Evolutionary conservation across 2,329 filamentous ascomycete genomes (phyloP).

Genomic region (Verticillium zaregamsianum): DNA sequence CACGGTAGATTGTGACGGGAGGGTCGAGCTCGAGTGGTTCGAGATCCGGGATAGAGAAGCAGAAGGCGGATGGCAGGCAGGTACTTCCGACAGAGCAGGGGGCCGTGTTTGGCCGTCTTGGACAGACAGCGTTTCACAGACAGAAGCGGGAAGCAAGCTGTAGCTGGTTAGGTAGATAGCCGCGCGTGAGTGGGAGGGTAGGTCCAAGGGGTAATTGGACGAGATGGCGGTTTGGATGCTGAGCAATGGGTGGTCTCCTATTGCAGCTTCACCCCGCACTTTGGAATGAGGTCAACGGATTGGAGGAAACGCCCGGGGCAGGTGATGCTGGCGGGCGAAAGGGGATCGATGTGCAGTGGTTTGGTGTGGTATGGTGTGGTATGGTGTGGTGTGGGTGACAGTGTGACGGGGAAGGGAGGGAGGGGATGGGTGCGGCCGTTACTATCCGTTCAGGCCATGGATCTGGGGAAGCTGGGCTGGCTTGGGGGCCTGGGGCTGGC

Average conservation of each 20-base stretch:
- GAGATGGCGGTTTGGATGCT: not conserved
- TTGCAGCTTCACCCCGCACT: not conserved
- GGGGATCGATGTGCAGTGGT: slow-evolving; percentile 2
- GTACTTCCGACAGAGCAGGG: slow-evolving; percentile 7
- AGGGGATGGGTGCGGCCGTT: slow-evolving; percentile 2
- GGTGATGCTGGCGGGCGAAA: not conserved
- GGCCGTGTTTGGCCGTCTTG: not conserved
- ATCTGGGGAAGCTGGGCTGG: not conserved
- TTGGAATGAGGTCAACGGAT: not conserved
- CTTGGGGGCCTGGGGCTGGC: not conserved
- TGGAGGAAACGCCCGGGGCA: not conserved
- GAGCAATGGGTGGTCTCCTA: not conserved
- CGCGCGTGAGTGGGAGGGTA: not conserved
- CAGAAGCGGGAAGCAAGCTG: slow-evolving; percentile 5
- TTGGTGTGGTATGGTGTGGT: slow-evolving; percentile 1
- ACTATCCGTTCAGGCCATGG: not conserved
- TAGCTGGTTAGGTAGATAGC: slow-evolving; percentile 1
- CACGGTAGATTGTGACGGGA: not conserved
- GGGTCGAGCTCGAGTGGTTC: not conserved
- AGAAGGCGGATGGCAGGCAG: slow-evolving; percentile 7
- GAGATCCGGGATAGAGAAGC: not conserved
- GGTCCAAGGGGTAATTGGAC: not conserved
- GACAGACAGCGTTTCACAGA: not conserved
- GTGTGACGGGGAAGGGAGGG: slow-evolving; percentile 8
- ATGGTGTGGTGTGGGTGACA: slow-evolving; percentile 1